Evolutionary conservation across 768 basidiomycete species (phyloP).

Genomic region (Lentinula boryana): DNA sequence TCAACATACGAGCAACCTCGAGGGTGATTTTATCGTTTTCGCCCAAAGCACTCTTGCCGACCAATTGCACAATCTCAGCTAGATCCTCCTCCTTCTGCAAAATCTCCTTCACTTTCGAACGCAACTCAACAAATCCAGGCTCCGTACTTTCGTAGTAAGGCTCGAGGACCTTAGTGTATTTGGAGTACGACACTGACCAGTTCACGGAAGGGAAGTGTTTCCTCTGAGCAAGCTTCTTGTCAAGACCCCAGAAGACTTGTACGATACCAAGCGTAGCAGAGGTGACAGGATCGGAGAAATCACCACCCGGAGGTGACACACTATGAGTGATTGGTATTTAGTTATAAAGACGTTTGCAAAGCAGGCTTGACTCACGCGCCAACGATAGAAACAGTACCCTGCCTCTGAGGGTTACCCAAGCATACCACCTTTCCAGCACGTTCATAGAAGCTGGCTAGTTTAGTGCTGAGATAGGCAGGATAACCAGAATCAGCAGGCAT

Average conservation of each 20-base stretch:
- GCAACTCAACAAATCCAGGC: slow-evolving; percentile 93
- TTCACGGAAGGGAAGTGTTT: slow-evolving; percentile 99
- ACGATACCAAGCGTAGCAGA: slow-evolving; percentile 97
- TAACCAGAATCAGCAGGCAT: slow-evolving; percentile 99
- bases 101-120: slow-evolving; percentile 92
- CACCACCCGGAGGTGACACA: slow-evolving; percentile 97
- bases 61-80: slow-evolving; percentile 98
- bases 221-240: slow-evolving; percentile 97
- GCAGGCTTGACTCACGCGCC: slow-evolving; percentile 73
- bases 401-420: slow-evolving; percentile 79
- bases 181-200: slow-evolving; percentile 99
- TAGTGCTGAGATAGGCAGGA: slow-evolving; percentile 94
- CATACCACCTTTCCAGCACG: slow-evolving; percentile 95
- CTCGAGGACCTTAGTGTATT: slow-evolving; percentile 93
- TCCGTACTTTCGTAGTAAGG: slow-evolving; percentile 86
- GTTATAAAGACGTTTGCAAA: slow-evolving; percentile 1
- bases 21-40: slow-evolving; percentile 98
- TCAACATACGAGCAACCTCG: slow-evolving; percentile 94
- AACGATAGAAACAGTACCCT: slow-evolving; percentile 96
- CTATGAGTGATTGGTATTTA: slow-evolving; percentile 32
- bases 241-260: slow-evolving; percentile 99
- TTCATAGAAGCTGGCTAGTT: slow-evolving; percentile 97
- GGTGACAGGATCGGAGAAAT: slow-evolving; percentile 98
- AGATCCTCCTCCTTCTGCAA: slow-evolving; percentile 98
- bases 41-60: slow-evolving; percentile 95